Conservation (phyloP, 192 early-diverging fungal species). For the Backusella luteola region DNA sequence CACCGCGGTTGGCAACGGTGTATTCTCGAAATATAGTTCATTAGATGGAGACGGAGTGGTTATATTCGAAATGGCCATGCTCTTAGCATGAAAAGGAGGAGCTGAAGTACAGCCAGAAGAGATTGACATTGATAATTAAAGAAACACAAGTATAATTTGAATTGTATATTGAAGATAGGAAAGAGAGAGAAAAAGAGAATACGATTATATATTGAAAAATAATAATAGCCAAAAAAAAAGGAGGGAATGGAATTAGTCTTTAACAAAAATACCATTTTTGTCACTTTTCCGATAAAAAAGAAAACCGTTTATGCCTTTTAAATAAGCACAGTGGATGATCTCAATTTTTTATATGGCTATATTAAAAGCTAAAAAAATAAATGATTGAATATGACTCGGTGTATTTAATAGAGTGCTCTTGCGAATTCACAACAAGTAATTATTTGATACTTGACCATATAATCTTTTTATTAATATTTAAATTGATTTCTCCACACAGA, state of each 20-base stretch:
- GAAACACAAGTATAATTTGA: neutral
- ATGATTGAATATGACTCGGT: neutral
- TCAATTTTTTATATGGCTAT: neutral
- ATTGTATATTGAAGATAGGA: neutral
- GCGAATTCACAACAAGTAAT: neutral
- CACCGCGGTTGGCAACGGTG: neutral
- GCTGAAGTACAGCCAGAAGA: neutral
- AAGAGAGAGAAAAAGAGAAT: neutral
- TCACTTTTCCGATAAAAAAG: neutral
- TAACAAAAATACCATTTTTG: neutral
- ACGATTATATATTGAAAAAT: neutral
- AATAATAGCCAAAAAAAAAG: neutral
- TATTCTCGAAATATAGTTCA: neutral
- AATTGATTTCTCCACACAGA: neutral
- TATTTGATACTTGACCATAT: neutral
- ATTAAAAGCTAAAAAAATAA: neutral
- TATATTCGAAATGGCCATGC: slow-evolving; percentile 34
- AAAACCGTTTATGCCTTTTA: neutral
- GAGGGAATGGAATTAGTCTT: neutral
- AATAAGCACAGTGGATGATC: neutral
- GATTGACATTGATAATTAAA: neutral
- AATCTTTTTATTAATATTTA: neutral
- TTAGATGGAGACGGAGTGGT: slow-evolving; percentile 16
- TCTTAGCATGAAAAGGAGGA: slow-evolving; percentile 6
- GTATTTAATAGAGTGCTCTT: neutral